Evolutionary conservation across 352 stramenopile genomes (phyloP), one percentile per base, ranked within the genome.

Genomic region (Phytophthora sansomeana): DNA sequence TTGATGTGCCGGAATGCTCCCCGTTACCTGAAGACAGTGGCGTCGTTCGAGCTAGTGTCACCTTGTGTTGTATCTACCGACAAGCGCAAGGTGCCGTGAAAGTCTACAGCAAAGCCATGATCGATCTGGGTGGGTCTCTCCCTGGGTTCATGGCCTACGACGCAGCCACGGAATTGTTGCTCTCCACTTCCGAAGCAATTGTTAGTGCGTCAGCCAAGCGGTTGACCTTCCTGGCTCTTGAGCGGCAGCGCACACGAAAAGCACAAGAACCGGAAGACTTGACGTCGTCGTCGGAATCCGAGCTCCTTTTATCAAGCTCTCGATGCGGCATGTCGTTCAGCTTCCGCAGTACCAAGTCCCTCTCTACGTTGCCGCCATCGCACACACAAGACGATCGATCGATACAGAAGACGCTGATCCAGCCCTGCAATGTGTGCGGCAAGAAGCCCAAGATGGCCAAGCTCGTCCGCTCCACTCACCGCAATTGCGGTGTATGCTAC

Each of bases 61-160:
- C 82, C 36, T 64, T 89, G 56, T 89, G 82, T 62, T 88, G 77
- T 50, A 89, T 91, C 56, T 89, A 86, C 52, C 75, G 83, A 5
- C 83, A 91, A 70, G 65, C 69, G 10, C 75, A 77, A 16, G 56
- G 59, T 11, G 42, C 69, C 13, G 79, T 91, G n/a, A 69, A 74
- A 19, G 69, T 81, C 24, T 91, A 88, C 64, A 75, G 72, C 63
- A 89, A 88, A 35, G 82, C 80, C 7, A 70, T 80, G 54, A 72
- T 89, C 35, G 69, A 88, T 48, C 36, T 91, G 3, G 72, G 77
- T 8, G 82, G 82, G 0, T 71, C 80, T 1, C 44, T 91, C 9
- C 65, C 78, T 1, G 72, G 72, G 3, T 74, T 87, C 8, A 72
- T 91, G 48, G 76, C 74, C 7, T 81, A 78, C 50, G 76, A 80